Evolutionary conservation across 139 green algal species (phyloP), one percentile per base, ranked within the genome.

Genomic region (Picochlorum costavermella): DNA sequence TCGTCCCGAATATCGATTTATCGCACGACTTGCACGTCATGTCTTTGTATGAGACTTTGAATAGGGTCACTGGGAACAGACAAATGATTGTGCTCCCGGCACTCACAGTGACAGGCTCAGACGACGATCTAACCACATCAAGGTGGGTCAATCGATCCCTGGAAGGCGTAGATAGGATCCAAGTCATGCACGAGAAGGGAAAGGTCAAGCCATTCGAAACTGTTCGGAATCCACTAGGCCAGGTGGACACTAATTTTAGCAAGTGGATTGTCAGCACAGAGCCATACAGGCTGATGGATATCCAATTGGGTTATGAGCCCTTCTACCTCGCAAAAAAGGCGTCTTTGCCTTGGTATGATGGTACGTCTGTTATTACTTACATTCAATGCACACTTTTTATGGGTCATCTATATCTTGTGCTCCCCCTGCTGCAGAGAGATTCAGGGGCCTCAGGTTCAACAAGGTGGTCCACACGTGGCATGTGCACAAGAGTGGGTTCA

Each of bases 261-360:
- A 57, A 63, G 30, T 80, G 73, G 73, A 59, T 74, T 40, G 44
- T 36, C 20, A 51, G 62, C 13, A 53, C 43, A 29, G 43, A 62
- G 14, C 45, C 56, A 5, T 76, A 76, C 56, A 66, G 56, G 50
- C 37, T 61, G 8, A 36, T 37, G 8, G 69, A 72, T 49, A 63
- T 66, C 9, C 25, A 69, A 46, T 17, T 64, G 51, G 68, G 72
- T 30, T 80, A 68, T 45, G 70, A 80, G 71, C 74, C 74, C 30
- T 80, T 74, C 43, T 64, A 74, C 29, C 58, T 80, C 23, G 70
- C 71, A 6, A 44, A 58, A 36, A 53, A 64, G n/a, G 30, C 45
- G n/a, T 56, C 64, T 6, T 53, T 73, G 50, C 74, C 74, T 45
- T 78, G 69, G 70, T 80, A 75, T 58, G 74, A 80, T 50, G 74